Base-by-base conservation (phyloP, 2,329 filamentous ascomycete genomes). In the Chrysoporthe puriensis region DNA sequence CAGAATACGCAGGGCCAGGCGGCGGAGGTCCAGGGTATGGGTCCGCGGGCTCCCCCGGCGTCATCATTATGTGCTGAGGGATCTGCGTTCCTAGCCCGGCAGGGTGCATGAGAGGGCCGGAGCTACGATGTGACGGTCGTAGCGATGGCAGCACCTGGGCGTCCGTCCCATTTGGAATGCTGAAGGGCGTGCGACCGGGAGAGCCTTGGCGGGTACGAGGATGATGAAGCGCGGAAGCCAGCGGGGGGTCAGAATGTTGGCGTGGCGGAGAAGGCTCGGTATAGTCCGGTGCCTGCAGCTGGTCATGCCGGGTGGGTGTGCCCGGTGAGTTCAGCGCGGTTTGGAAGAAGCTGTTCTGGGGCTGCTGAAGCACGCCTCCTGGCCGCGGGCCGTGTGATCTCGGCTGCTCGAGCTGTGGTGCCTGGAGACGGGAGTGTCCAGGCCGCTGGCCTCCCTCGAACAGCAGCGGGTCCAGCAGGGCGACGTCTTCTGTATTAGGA, bases 311-410 rank as follows among this genome's bases (percentile, higher is more conserved):
- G 14, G 62, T 62, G 26, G 66, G 63, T 16, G 63, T 65, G 59
- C 62, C 58, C n/a, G 69, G 69, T 7, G 69, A 66, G 14, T 70
- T 70, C 13, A 70, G 63, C 2, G 69, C 69, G 7, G 69, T 70
- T 50, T 66, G 69, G 21, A 70, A 70, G 63, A 70, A 70, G 43
- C 61, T 70, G 36, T 67, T 65, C 48, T 68, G 66, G 40, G 66
- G 61, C n/a, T 67, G 66, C 7, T 67, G 66, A n/a, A 67, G 61
- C 14, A 61, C 42, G 18, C 62, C 56, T n/a, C 66, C 32, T 6
- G 34, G 46, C 63, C 69, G 61, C 69, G 69, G 32, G 52, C 66
- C 59, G 40, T 69, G 68, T n/a, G 68, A 57, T 36, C 66, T 63
- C 18, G 52, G 61, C 40, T 63, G 68, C 44, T 62, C 62, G 13